phyloP scores from a whole-genome alignment of 2,329 filamentous ascomycete genomes.

The Chaetomiaceae sp. region DNA sequence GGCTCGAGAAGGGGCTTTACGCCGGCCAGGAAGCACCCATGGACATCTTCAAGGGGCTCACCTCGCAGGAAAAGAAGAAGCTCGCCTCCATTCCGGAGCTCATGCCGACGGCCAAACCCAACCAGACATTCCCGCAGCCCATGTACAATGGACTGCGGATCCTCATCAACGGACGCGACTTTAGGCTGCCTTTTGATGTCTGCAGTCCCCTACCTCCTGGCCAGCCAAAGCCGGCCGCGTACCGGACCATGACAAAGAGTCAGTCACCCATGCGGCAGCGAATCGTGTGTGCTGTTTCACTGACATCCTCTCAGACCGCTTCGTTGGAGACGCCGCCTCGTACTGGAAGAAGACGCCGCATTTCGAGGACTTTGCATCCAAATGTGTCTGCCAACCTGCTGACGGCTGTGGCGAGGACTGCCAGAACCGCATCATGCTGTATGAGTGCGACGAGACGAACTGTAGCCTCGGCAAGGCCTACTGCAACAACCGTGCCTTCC shows the following conservation, averaged over 20 bases:
- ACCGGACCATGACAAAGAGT: slow-evolving; percentile 90
- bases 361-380: slow-evolving; percentile 67
- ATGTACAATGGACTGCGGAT: slow-evolving; percentile 72
- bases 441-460: slow-evolving; percentile 89
- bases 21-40: slow-evolving; percentile 65
- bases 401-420: slow-evolving; percentile 84
- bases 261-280: slow-evolving; percentile 34
- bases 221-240: slow-evolving; percentile 88
- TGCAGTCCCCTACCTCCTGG: slow-evolving; percentile 82
- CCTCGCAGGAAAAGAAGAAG: slow-evolving; percentile 46
- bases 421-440: slow-evolving; percentile 94
- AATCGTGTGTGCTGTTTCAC: no score
- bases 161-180: slow-evolving; percentile 69
- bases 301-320: slow-evolving; percentile 61
- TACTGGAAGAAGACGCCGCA: slow-evolving; percentile 77
- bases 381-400: slow-evolving; percentile 72
- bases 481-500: slow-evolving; percentile 86
- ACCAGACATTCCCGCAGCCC: slow-evolving; percentile 63
- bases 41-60: slow-evolving; percentile 46
- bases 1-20: slow-evolving; percentile 78
- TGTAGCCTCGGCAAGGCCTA: slow-evolving; percentile 70
- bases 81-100: slow-evolving; percentile 45
- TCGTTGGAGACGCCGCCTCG: slow-evolving; percentile 75
- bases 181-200: slow-evolving; percentile 83
- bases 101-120: slow-evolving; percentile 43